Percentiles rank a stretch among this genome's conserved stretches.
phyloP scores from a whole-genome alignment of 345 rosid species.

The Noccaea caerulescens region DNA sequence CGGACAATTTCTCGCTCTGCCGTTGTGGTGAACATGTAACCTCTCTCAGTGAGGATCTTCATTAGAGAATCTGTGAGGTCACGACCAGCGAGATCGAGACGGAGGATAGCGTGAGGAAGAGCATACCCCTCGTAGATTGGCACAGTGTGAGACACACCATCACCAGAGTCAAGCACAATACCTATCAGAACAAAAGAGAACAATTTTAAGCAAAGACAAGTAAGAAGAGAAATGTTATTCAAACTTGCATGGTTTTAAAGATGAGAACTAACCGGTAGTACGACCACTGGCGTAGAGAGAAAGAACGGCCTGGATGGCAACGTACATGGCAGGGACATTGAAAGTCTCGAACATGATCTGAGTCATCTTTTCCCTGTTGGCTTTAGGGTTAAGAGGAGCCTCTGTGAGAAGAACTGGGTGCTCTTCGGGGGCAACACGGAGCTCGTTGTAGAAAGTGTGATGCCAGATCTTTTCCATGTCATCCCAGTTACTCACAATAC shows the following conservation, averaged over 20 bases:
- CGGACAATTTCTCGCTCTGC: constrained; percentile 57
- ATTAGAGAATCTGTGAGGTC: constrained; percentile 65
- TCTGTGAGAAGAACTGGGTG: constrained; percentile 69
- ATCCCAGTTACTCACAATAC: constrained; percentile 75
- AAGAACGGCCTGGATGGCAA: constrained; percentile 65
- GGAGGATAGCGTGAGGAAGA: constrained; percentile 70
- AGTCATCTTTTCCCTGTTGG: constrained; percentile 68
- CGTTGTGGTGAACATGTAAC: constrained; percentile 54
- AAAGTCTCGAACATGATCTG: constrained; percentile 68
- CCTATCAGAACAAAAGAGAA: constrained; percentile 35
- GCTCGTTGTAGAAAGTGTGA: constrained; percentile 69
- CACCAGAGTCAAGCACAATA: constrained; percentile 68
- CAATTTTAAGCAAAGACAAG: background rate
- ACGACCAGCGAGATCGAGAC: constrained; percentile 69
- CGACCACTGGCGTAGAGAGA: constrained; percentile 74
- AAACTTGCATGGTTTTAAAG: background rate
- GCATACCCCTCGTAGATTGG: constrained; percentile 73
- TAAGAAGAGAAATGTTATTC: background rate
- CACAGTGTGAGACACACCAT: constrained; percentile 65
- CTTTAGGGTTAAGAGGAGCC: constrained; percentile 67
- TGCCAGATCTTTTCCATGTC: constrained; percentile 77
- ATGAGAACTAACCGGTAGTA: constrained; percentile 55
- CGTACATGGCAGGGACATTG: constrained; percentile 66
- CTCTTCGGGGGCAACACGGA: constrained; percentile 64
- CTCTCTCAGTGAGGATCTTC: constrained; percentile 62